phyloP scores from a whole-genome alignment of 1,139 yeast species.

The Tardiomyces digboiensis region DNA sequence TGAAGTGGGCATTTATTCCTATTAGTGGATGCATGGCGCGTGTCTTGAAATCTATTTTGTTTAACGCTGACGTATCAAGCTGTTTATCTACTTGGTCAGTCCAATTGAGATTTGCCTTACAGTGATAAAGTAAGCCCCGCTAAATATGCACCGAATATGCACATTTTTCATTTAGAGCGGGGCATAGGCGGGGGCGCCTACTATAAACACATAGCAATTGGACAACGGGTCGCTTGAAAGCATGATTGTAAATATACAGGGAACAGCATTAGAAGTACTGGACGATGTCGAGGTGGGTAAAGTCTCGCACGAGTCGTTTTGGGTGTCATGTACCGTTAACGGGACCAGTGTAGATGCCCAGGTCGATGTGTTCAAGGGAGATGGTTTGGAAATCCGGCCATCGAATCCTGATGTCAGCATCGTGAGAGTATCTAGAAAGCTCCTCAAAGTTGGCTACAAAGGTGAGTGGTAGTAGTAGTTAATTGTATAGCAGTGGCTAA shows the following conservation, averaged over 20 bases:
- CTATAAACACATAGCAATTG: too few relatives aligned
- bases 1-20: too few relatives aligned
- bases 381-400: slow-evolving; percentile 15
- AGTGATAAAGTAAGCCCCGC: too few relatives aligned
- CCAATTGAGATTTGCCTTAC: too few relatives aligned
- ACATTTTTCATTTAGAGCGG: too few relatives aligned
- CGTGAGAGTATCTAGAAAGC: background rate
- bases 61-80: too few relatives aligned
- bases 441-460: background rate
- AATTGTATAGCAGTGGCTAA: slow-evolving; percentile 3
- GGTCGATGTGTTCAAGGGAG: slow-evolving; percentile 22
- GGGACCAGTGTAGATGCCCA: slow-evolving; percentile 19
- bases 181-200: too few relatives aligned
- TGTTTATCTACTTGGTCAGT: too few relatives aligned
- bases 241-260: slow-evolving; percentile 30
- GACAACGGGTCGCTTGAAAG: background rate
- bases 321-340: slow-evolving; percentile 22
- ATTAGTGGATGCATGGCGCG: too few relatives aligned
- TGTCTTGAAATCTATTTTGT: too few relatives aligned
- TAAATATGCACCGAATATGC: too few relatives aligned
- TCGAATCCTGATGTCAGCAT: slow-evolving; percentile 3
- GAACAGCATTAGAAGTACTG: slow-evolving; percentile 34
- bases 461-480: background rate
- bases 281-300: slow-evolving; percentile 26
- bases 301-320: slow-evolving; percentile 27